Evolutionary conservation across 2,329 filamentous ascomycete species (phyloP), one percentile per base, ranked within the genome.

Genomic region (Colletotrichum tofieldiae): DNA sequence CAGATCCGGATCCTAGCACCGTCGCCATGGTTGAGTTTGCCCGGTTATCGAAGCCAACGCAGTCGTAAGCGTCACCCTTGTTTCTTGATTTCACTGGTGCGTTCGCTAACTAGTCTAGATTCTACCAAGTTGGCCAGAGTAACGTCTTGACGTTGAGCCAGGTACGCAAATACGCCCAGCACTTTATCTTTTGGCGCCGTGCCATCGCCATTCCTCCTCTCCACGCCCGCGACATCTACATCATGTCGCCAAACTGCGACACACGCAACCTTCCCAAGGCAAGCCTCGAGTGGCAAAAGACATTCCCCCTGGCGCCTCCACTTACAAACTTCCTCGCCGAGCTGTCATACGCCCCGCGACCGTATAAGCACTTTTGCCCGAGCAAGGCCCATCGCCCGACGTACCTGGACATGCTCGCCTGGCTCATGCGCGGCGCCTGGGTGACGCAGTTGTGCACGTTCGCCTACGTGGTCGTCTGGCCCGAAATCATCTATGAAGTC

Each of bases 121-220:
- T 93, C 79, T 84, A 90, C 67, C 93, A 95, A 79, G 90, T 94
- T 65, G 90, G 92, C 20, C 89, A 92, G 75, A 90, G 88, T 75
- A 90, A 93, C 63, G 89, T 92, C 26, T 92, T 98, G 64, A 91
- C 93, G 4, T 87, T 96, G 1, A 88, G 90, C 41, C 94, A 97
- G 76, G 93, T 98, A 74, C 93, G 96, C 74, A 92, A 94, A 76
- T 93, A 97, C 74, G 95, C 95, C 12, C 93, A 94, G 70, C 96
- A 98, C 83, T 92, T 99, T 74, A 95, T 98, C 73, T 97, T 97
- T 83, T 98, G 96, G 95, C 92, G 96, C 32, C 93, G 95, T 69
- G 96, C 96, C 58, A 93, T 97, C 72, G 93, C 96, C 20, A 96
- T 98, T 51, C 93, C 94, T 5, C 96, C 96, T 0, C 89, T 99